Percentiles rank a stretch among this genome's conserved stretches.
phyloP scores from a whole-genome alignment of 257 asterid genomes.

The Jacaranda copaia region DNA sequence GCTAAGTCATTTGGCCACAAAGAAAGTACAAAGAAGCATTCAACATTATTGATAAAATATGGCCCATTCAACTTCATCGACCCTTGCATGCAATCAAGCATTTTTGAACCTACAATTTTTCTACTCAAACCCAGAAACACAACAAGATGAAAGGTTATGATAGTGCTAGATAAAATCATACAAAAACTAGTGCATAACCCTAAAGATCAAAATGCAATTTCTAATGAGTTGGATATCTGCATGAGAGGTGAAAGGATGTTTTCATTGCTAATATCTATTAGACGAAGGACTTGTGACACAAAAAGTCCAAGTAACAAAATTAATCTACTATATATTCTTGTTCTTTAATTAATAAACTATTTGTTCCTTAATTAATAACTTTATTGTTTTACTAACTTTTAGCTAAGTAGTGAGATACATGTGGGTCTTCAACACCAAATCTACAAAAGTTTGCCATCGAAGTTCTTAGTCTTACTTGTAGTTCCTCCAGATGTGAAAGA shows the following conservation, averaged over 20 bases:
- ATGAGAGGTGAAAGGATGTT: neutral
- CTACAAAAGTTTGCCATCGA: constrained; percentile 8
- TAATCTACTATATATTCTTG: too few species aligned
- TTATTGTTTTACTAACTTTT: neutral
- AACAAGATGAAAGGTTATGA: neutral
- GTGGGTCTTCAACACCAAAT: neutral
- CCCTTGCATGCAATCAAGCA: constrained; percentile 15
- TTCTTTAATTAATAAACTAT: too few species aligned
- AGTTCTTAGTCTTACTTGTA: too few species aligned
- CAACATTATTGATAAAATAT: constrained; percentile 25
- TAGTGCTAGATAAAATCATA: neutral
- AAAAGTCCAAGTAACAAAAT: neutral
- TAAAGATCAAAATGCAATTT: neutral
- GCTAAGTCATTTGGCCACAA: neutral
- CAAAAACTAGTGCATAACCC: neutral
- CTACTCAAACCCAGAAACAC: neutral
- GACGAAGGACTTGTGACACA: too few species aligned
- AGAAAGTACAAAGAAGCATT: constrained; percentile 14
- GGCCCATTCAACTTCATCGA: neutral
- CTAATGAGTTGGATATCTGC: neutral
- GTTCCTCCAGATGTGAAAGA: constrained; percentile 18
- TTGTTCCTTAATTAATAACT: neutral
- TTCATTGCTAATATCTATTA: neutral
- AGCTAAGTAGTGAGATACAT: neutral
- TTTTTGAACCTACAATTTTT: constrained; percentile 12